Evolutionary conservation across 1,284 basidiomycete genomes (phyloP).

Genomic region (Sporisorium exsertum): DNA sequence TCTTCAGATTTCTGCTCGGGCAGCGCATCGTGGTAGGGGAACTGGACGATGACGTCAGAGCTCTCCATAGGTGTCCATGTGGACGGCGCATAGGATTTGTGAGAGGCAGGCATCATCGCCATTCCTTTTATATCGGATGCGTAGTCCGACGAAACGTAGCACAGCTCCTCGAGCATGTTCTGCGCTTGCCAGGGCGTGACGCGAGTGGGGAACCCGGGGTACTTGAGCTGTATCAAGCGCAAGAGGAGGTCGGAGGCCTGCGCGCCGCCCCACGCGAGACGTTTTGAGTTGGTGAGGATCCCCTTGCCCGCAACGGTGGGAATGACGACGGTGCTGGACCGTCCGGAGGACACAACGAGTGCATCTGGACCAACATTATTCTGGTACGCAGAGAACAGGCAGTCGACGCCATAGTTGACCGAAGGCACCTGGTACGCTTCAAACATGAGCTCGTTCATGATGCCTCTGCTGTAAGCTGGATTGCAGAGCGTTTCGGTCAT

Average conservation of each 20-base stretch:
- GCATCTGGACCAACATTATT: conserved; percentile 60
- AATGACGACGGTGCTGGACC: conserved; percentile 59
- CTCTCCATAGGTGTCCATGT: conserved; percentile 49
- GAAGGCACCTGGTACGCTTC: conserved; percentile 91
- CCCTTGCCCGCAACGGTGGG: conserved; percentile 59
- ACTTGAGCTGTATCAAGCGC: conserved; percentile 93
- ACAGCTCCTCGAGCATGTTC: conserved; percentile 91
- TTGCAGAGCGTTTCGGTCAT: conserved; percentile 94
- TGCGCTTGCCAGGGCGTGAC: conserved; percentile 74
- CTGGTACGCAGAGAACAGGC: conserved; percentile 86
- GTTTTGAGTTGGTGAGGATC: conserved; percentile 62
- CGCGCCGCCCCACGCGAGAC: conserved; percentile 91
- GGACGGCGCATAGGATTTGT: conserved; percentile 78
- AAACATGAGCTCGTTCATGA: conserved; percentile 96
- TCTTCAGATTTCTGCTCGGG: conserved; percentile 91
- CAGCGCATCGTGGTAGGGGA: conserved; percentile 69
- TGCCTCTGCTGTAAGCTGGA: conserved; percentile 85
- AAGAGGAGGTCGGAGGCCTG: conserved; percentile 91
- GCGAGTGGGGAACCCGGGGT: conserved; percentile 82
- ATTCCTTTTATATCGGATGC: conserved; percentile 74
- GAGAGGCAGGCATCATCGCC: conserved; percentile 71
- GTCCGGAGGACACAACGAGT: conserved; percentile 61
- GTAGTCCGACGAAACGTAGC: conserved; percentile 87
- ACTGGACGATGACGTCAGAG: conserved; percentile 72
- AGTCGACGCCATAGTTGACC: conserved; percentile 89